Percentiles rank a stretch among this genome's conserved stretches.
Conservation (phyloP, 2,329 filamentous ascomycete species). For the Scedosporium boydii region DNA sequence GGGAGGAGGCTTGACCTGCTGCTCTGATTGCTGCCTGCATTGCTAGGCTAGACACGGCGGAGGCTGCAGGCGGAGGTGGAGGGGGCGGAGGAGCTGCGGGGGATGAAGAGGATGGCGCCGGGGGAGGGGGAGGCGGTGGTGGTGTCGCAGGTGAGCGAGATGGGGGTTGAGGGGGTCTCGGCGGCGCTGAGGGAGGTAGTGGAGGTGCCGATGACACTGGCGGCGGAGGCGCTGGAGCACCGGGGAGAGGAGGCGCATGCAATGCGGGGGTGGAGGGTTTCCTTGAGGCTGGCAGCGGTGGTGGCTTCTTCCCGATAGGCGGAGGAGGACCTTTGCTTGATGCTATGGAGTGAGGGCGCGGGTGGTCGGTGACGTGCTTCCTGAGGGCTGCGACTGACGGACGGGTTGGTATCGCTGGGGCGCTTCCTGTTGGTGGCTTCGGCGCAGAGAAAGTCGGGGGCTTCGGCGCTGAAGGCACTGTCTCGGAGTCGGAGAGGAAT, state of each 20-base stretch:
- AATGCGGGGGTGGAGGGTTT: conserved; percentile 39
- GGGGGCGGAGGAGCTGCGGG: conserved; percentile 19
- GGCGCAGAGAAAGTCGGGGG: conserved; percentile 45
- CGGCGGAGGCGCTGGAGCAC: conserved; percentile 22
- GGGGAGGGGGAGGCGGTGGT: conserved; percentile 27
- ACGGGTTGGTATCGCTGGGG: conserved; percentile 17
- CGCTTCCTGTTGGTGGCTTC: conserved; percentile 47
- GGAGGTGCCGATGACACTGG: conserved; percentile 25
- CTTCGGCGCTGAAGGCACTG: conserved; percentile 42
- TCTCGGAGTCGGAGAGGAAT: conserved; percentile 75
- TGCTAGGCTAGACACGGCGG: conserved; percentile 27
- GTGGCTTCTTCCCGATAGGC: conserved; percentile 67
- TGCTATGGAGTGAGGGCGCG: conserved; percentile 49
- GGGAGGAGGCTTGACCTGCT: conserved; percentile 28
- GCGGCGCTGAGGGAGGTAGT: conserved; percentile 27
- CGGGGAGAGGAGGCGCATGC: conserved; percentile 24
- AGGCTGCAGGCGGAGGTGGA: conserved; percentile 22
- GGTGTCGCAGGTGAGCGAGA: conserved; percentile 36
- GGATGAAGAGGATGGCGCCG: conserved; percentile 16
- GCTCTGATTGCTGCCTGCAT: conserved; percentile 34
- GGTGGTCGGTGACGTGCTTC: conserved; percentile 40
- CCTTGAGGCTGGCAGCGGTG: conserved; percentile 50
- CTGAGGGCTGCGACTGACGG: conserved; percentile 50
- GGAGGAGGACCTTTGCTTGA: conserved; percentile 63
- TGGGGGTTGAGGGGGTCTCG: conserved; percentile 33